Evolutionary conservation across 768 basidiomycete genomes (phyloP), one percentile per base, ranked within the genome.

Genomic region (Leucosporidium yakuticum): DNA sequence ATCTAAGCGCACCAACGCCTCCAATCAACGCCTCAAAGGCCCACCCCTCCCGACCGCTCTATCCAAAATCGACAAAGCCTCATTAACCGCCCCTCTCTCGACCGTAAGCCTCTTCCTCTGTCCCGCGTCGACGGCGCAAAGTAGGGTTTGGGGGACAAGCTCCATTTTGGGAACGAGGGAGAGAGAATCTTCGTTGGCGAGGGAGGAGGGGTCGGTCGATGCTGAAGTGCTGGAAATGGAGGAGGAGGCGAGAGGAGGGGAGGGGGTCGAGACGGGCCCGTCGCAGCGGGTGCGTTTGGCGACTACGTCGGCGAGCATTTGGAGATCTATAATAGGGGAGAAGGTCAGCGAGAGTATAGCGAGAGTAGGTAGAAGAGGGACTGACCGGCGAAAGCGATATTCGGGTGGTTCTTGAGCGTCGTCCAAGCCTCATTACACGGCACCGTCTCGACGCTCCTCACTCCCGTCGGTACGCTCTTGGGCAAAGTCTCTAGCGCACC

Each of bases 251-350:
- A 23, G 15, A 50, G 34, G 20, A 47, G 53, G 23, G n/a, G 27
- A 11, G 27, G 31, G 11, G 12, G 44, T 31, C 48, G 8, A 5
- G 55, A 73, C 59, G 7, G 90, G 87, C 23, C 89, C 89, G 2
- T 82, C 84, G 76, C 90, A 91, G 77, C 84, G 86, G 53, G 90
- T 87, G 61, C 88, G 83, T 63, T 90, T 88, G 12, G 89, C 87
- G 51, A 94, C 91, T 51, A 95, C 92, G 61, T 91, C 90, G 4
- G 92, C 92, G 54, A 95, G 84, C 62, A 95, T 82, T 4, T 85
- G 80, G 62, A 95, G 81, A 79, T 94, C 90, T 65, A 73, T 32
- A 8, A 19, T 8, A 53, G 32, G 47, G n/a, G 31, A n/a, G 50
- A 9, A 29, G 25, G 54, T 53, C 34, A 29, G 53, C 4, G 15